Base-by-base conservation (phyloP, 2,329 filamentous ascomycete species). In the Cladophialophora bantiana region DNA sequence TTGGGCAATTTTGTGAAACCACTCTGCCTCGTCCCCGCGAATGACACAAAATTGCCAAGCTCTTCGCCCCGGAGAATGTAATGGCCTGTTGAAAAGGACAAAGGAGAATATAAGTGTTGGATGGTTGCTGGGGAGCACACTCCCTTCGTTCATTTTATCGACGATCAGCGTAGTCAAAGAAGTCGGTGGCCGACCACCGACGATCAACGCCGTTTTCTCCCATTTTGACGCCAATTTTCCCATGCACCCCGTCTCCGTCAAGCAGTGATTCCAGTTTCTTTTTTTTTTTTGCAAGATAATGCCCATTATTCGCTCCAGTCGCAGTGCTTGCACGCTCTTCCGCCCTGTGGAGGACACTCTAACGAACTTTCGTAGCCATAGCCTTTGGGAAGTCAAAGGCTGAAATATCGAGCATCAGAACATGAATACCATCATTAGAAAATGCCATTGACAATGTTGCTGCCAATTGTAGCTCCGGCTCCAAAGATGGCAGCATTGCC, bases 391-490 rank as follows among this genome's bases (percentile, higher is more conserved):
- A 20, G 7, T 32, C 45, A 34, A 50, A 52, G 66, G 64, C 68
- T 70, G 63, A 64, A 64, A 50, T 54, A 42, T 56, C 62, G 32
- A 65, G 66, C 65, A 59, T 65, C 66, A 62, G 53, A 57, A 66
- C 52, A 58, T 48, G 32, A 59, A 64, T 31, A 12, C 45, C 63
- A 45, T 71, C 69, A 71, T 81, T 88, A 96, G 78, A 97, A 95
- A 73, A 96, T 96, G 70, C 90, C 88, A 80, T 96, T 95, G 73
- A 97, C 93, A 76, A 97, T 88, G 76, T 96, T 95, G 72, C 90
- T 88, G 76, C 94, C 94, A 70, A 97, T 90, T 1, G 92, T 95
- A 57, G 94, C 94, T 79, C 94, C 94, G 56, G 94, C 94, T 78
- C 94, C 94, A 45, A 68, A 78, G 78, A 64, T 79, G 79, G 81